Evolutionary conservation across 371 early-diverging fungal species (phyloP).

Genomic region (Fennellomyces sp.): DNA sequence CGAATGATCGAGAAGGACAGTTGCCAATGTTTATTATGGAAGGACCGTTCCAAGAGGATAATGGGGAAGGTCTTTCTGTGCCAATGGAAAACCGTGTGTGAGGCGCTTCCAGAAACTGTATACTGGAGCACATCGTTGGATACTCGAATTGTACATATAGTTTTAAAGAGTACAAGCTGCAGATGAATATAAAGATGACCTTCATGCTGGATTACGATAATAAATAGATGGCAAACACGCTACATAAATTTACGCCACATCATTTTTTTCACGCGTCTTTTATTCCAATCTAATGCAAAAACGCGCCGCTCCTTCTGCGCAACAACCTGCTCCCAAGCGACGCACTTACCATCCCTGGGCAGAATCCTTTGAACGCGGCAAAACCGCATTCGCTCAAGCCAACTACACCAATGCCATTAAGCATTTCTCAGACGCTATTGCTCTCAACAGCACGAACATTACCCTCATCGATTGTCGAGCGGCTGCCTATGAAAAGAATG

Average conservation of each 20-base stretch:
- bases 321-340: neutral
- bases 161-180: no score
- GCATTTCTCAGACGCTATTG: slow-evolving; percentile 28
- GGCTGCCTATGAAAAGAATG: slow-evolving; percentile 30
- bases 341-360: slow-evolving; percentile 19
- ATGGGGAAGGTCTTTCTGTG: no score
- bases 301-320: neutral
- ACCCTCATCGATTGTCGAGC: slow-evolving; percentile 41
- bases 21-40: no score
- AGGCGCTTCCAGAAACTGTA: no score
- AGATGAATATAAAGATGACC: no score
- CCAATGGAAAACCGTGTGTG: no score
- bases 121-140: no score
- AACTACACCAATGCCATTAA: slow-evolving; percentile 26
- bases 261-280: neutral
- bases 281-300: neutral
- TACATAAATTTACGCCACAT: no score
- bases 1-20: no score
- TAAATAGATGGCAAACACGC: neutral
- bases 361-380: slow-evolving; percentile 26
- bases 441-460: slow-evolving; percentile 16
- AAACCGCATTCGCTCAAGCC: slow-evolving; percentile 23
- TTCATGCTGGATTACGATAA: no score
- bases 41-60: no score
- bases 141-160: no score